Evolutionary conservation across 2,329 filamentous ascomycete species (phyloP), one percentile per base, ranked within the genome.

Genomic region (Penicillium glabrum): DNA sequence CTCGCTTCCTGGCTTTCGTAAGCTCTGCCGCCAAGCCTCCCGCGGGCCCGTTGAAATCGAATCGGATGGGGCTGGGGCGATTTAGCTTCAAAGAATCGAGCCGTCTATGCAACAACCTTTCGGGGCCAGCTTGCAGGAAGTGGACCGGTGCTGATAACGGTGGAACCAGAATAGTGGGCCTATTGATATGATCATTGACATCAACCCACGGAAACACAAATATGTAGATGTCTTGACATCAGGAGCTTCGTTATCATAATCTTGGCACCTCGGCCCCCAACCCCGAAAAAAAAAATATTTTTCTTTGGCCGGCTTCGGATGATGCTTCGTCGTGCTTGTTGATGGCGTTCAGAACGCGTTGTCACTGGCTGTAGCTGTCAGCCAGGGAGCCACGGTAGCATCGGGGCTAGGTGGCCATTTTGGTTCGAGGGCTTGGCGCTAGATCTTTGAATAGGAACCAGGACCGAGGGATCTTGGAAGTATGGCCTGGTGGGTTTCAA

Each of bases 371-470:
- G 45, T 27, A 27, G n/a, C 39, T 45, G 19, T 26, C 41, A 26
- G 37, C 23, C 47, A 31, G 55, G 48, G 49, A 59, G 61, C 60
- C 63, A 67, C 54, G 51, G 64, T 67, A 60, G 35, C 62, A 67
- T 67, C 57, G 57, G 47, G 53, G n/a, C n/a, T 44, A 51, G 46
- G 58, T 62, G 58, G 61, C 57, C 37, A 46, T 43, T 46, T 46
- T 21, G 29, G 21, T 51, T 55, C 29, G 19, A 39, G 27, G 21
- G 37, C 27, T 48, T 50, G 43, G 27, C 45, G 45, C 48, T 27
- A n/a, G 23, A 41, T 39, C 16, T 41, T 27, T 45, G 39, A 21
- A n/a, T 41, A 11, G 44, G 43, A 46, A 41, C 39, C 19, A 14
- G 23, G 39, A 13, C 39, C 39, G 39, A 21, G 39, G 39, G 39